Evolutionary conservation across 345 rosid genomes (phyloP).

Genomic region (Erodium maritimum): DNA sequence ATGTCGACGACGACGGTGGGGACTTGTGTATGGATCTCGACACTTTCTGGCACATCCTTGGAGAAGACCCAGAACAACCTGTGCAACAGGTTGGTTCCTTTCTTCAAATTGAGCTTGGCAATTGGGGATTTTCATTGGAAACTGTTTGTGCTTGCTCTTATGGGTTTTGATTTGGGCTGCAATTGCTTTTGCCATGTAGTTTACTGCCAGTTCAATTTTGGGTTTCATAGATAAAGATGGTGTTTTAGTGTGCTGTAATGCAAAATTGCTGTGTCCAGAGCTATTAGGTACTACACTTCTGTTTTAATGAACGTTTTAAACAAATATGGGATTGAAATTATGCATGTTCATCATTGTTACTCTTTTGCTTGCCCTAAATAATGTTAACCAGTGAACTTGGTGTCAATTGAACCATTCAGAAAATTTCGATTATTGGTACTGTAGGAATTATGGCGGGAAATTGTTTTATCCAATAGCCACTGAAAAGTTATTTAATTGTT

Average conservation of each 20-base stretch:
- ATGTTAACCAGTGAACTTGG: too few species aligned
- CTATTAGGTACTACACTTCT: neutral
- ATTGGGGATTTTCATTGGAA: neutral
- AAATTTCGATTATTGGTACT: too few species aligned
- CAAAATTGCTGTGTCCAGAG: neutral
- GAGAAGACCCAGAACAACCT: slow-evolving; percentile 2
- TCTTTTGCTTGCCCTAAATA: too few species aligned
- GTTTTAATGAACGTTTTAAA: neutral
- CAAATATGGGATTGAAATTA: too few species aligned
- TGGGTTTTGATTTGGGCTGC: neutral
- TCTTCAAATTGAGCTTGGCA: neutral
- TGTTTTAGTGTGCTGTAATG: neutral
- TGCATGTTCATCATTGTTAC: too few species aligned
- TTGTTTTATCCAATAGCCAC: too few species aligned
- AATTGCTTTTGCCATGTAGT: too few species aligned
- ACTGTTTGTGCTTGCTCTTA: too few species aligned
- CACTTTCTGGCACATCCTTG: slow-evolving; percentile 3
- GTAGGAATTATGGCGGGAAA: too few species aligned
- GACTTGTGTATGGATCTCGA: slow-evolving; percentile 10
- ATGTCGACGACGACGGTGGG: slow-evolving; percentile 5
- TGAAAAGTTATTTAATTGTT: too few species aligned
- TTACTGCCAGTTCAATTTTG: too few species aligned
- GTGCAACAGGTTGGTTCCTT: slow-evolving; percentile 4
- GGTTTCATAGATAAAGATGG: neutral
- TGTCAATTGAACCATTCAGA: too few species aligned